Base-by-base conservation (phyloP, 805 yeast species). In the Tetrapisispora taiwanensis region DNA sequence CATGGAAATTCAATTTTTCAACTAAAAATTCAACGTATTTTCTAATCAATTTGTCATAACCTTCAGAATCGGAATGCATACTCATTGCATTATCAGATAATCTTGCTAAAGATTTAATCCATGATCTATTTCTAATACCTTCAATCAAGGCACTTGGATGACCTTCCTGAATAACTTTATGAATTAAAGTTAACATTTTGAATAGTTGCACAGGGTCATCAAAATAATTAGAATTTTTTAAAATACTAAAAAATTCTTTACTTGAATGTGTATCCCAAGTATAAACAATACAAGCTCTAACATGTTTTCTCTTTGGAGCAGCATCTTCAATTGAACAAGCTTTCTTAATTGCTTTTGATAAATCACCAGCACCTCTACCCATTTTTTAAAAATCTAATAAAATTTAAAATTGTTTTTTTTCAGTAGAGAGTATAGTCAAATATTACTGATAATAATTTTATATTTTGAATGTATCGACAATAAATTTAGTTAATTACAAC, bases 141-240 rank as follows among this genome's bases (percentile, higher is more conserved):
- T 87, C 96, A 42, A 76, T 72, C 54, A 90, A 67, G 6, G 86
- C 79, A 24, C 85, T 74, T 13, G 87, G 87, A 61, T 90, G 97
- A n/a, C 98, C 98, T 64, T 90, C 98, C 62, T 92, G 97, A n/a
- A 90, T 67, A 6, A 92, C 90, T 56, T 90, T 89, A 57, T 90
- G 97, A 39, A 88, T 73, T 51, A 85, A 74, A 43, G 89, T 84
- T 58, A 92, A 69, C 14, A 94, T 81, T 60, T 90, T 90, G 69
- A 88, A 89, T 48, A 84, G 64, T 63, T 84, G 95, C 15, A 89
- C 74, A 52, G 87, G 95, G 55, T 85, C 90, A 45, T 46, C 47
- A 50, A 81, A 88, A 46, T 89, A 68, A 1, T 97, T 95, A 49
- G 80, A 78, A 43, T 82, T 65, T 62, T 84, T 86, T 49, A 90